These are phyloP conservation scores for Polytolypa hystricis DNA, from an alignment of 2,329 filamentous ascomycete species.

Conservation along the genomic window DNA sequence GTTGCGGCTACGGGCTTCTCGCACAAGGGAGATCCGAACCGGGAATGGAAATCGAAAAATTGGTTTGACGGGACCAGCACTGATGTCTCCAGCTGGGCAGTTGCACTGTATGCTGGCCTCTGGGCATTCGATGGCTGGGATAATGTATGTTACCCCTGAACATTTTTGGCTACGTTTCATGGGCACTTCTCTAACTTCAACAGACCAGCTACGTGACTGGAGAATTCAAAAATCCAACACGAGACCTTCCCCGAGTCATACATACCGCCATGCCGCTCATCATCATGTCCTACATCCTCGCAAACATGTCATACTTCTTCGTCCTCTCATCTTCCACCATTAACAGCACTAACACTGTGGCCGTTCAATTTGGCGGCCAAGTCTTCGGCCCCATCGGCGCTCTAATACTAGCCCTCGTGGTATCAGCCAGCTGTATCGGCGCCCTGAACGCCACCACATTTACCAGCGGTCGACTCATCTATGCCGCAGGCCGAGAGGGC, in stretches of 20 bases:
- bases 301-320: conserved; percentile 88
- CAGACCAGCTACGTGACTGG: conserved; percentile 96
- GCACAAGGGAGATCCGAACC: conserved; percentile 60
- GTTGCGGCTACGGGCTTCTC: conserved; percentile 80
- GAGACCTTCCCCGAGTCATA: conserved; percentile 86
- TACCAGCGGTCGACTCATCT: conserved; percentile 82
- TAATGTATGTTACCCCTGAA: conserved; percentile 53
- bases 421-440: conserved; percentile 85
- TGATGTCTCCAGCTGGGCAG: conserved; percentile 76
- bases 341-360: conserved; percentile 86
- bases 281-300: conserved; percentile 78
- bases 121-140: conserved; percentile 99
- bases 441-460: conserved; percentile 91
- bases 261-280: conserved; percentile 94
- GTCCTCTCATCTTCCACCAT: conserved; percentile 73
- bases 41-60: conserved; percentile 73
- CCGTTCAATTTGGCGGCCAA: conserved; percentile 79
- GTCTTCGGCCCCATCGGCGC: conserved; percentile 80
- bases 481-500: conserved; percentile 88
- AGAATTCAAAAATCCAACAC: conserved; percentile 83
- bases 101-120: conserved; percentile 86
- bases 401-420: conserved; percentile 74
- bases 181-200: conserved; percentile 4
- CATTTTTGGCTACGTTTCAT: not conserved
- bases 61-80: conserved; percentile 84